A percentile compares a stretch with the other conserved stretches of the same genome.
phyloP scores from a whole-genome alignment of 257 asterid species.

The Nicotiana undulata region DNA sequence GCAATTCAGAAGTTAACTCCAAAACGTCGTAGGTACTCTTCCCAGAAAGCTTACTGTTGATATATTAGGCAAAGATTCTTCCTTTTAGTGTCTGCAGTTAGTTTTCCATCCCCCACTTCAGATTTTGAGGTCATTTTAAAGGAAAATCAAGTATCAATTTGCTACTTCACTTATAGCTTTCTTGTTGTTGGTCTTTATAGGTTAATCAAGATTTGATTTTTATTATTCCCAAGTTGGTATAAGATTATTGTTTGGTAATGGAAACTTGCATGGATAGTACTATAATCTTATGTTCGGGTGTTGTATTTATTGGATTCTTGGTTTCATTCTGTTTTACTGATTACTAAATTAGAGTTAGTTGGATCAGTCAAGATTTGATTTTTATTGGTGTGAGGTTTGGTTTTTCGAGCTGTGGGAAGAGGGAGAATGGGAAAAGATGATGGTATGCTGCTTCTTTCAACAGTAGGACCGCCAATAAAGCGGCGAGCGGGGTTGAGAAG shows the following conservation, averaged over 20 bases:
- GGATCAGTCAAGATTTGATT: slow-evolving; percentile 9
- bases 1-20: slow-evolving; percentile 24
- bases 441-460: slow-evolving; percentile 61
- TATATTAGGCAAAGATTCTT: slow-evolving; percentile 1
- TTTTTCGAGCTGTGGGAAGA: slow-evolving; percentile 23
- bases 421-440: slow-evolving; percentile 67
- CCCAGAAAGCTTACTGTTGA: slow-evolving; percentile 56
- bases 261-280: slow-evolving; percentile 20
- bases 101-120: slow-evolving; percentile 5
- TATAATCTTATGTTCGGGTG: not conserved
- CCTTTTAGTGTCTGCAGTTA: not conserved
- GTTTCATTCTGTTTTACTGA: slow-evolving; percentile 19
- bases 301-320: slow-evolving; percentile 16
- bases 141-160: not conserved
- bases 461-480: slow-evolving; percentile 95
- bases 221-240: not conserved
- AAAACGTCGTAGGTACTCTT: slow-evolving; percentile 60
- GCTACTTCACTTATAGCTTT: not conserved
- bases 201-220: slow-evolving; percentile 5
- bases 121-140: not conserved
- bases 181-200: not conserved
- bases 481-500: slow-evolving; percentile 81
- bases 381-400: slow-evolving; percentile 26
- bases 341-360: slow-evolving; percentile 18
- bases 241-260: slow-evolving; percentile 24